Evolutionary conservation across 768 basidiomycete species (phyloP).

Genomic region (Hygrocybe coccinea): DNA sequence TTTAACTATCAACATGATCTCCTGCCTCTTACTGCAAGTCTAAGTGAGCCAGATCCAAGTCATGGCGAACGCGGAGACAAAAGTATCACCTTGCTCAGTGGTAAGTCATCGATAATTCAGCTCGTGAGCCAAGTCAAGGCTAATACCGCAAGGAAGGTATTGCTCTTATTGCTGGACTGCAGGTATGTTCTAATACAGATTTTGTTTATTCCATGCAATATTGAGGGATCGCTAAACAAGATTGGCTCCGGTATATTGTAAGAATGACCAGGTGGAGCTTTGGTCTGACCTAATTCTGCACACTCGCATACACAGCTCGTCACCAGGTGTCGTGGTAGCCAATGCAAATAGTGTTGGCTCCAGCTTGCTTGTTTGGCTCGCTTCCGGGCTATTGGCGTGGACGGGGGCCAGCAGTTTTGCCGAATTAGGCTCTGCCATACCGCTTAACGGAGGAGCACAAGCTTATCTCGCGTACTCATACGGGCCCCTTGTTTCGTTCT

Average conservation of each 20-base stretch:
- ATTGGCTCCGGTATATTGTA: slow-evolving; percentile 95
- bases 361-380: slow-evolving; percentile 79
- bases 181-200: slow-evolving; percentile 40
- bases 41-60: slow-evolving; percentile 61
- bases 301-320: slow-evolving; percentile 63
- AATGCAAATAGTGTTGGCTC: slow-evolving; percentile 88
- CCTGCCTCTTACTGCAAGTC: slow-evolving; percentile 69
- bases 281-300: not conserved
- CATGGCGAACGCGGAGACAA: slow-evolving; percentile 55
- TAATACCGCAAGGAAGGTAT: slow-evolving; percentile 49
- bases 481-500: slow-evolving; percentile 79
- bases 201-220: not conserved
- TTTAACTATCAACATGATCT: slow-evolving; percentile 78
- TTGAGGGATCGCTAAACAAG: slow-evolving; percentile 27
- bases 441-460: slow-evolving; percentile 66
- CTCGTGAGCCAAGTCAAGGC: not conserved
- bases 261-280: slow-evolving; percentile 20
- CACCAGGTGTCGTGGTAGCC: slow-evolving; percentile 86
- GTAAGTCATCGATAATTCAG: slow-evolving; percentile 36
- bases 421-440: slow-evolving; percentile 86
- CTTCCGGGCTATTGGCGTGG: slow-evolving; percentile 84
- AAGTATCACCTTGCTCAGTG: slow-evolving; percentile 70
- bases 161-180: slow-evolving; percentile 76
- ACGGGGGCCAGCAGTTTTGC: slow-evolving; percentile 94
- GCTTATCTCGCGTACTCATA: slow-evolving; percentile 88